Evolutionary conservation across 1,284 basidiomycete species (phyloP), one percentile per base, ranked within the genome.

Genomic region (Sporisorium exsertum): DNA sequence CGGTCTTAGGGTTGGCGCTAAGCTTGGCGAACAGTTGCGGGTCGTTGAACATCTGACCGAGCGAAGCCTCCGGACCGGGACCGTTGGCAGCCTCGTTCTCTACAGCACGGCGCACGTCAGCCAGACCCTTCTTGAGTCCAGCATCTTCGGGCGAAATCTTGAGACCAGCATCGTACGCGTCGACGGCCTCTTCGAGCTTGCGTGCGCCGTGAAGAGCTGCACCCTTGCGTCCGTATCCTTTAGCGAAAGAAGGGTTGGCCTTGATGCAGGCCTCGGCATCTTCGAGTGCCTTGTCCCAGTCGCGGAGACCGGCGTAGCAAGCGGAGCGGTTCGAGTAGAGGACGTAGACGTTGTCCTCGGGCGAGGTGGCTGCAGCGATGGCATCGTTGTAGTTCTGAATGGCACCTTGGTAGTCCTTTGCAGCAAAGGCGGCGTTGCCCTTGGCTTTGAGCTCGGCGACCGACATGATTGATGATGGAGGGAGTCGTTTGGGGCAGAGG

Each of bases 321-420:
- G 95, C 95, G 78, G 93, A 95, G 64, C 95, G 90, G 86, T 98
- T 98, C 7, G 94, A 97, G 87, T 90, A 97, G 22, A 97, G 89
- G 58, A 98, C 94, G 85, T 94, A 92, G n/a, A 80, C 62, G 7
- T 72, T 72, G 58, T 84, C 83, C 42, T 80, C 75, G 49, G 79
- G 74, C 47, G 87, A 77, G 46, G 79, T 56, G 6, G 79, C 82
- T 18, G 80, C 83, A 9, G 70, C 79, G 59, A 84, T 83, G 24
- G 83, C 82, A 49, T 78, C 77, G 40, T 81, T 77, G 71, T 84
- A 85, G 60, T 78, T 69, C 69, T 81, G 63, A 53, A 84, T 80
- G 40, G 83, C 83, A 26, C 33, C 62, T 46, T 79, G 62, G 69
- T 82, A 85, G 65, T 83, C 80, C 64, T 85, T 85, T 40, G 80